Evolutionary conservation across 192 early-diverging fungal genomes (phyloP).

Genomic region (Chytriomyces sp.): DNA sequence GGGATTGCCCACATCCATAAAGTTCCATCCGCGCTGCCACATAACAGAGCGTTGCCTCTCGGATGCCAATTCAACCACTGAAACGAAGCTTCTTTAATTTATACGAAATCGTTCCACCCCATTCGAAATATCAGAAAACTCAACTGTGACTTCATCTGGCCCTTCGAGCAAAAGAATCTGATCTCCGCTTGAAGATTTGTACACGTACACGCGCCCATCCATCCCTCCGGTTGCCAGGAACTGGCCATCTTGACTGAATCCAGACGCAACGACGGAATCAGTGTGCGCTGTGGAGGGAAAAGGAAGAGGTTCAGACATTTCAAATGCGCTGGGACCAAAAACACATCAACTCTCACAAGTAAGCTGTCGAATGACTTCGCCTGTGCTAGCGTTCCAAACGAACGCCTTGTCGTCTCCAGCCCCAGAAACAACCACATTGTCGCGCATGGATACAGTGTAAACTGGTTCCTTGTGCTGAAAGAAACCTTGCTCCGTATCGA

Average conservation of each 20-base stretch:
- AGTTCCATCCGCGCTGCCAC: constrained; percentile 85
- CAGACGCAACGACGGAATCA: constrained; percentile 84
- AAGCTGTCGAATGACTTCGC: constrained; percentile 74
- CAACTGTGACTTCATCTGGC: constrained; percentile 84
- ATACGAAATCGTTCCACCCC: too few species aligned
- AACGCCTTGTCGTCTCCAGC: constrained; percentile 93
- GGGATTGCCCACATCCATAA: constrained; percentile 98
- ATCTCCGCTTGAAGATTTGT: constrained; percentile 65
- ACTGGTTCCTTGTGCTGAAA: constrained; percentile 90
- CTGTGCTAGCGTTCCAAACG: constrained; percentile 85
- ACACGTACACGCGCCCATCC: constrained; percentile 89
- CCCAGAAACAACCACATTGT: constrained; percentile 74
- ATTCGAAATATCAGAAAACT: constrained; percentile 6
- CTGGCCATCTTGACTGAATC: constrained; percentile 82
- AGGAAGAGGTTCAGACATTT: constrained; percentile 68
- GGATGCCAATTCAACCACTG: constrained; percentile 97
- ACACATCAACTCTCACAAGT: constrained; percentile 48
- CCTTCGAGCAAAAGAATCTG: constrained; percentile 78
- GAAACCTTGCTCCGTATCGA: constrained; percentile 92
- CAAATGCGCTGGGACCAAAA: constrained; percentile 67
- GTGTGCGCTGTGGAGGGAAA: constrained; percentile 64
- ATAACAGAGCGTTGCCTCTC: constrained; percentile 85
- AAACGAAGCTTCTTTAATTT: too few species aligned
- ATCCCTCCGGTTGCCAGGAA: constrained; percentile 92
- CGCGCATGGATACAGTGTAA: constrained; percentile 77